These are phyloP conservation scores for Boletellus emodensis DNA, from an alignment of 768 basidiomycete genomes.

Conservation along the genomic window DNA sequence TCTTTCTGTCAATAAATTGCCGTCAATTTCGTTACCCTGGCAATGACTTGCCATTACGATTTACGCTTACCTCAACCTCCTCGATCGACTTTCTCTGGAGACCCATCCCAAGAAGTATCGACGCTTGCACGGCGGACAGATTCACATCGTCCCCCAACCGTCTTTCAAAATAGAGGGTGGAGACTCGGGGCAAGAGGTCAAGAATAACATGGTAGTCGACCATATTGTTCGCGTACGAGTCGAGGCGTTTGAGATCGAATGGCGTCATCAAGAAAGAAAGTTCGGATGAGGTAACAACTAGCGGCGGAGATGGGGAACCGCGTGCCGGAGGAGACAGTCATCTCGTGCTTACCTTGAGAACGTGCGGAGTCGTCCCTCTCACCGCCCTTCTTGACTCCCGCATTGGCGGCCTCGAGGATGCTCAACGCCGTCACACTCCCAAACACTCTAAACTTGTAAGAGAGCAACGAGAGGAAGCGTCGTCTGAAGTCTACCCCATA, in stretches of 20 bases:
- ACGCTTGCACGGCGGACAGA: conserved; percentile 85
- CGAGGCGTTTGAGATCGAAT: conserved; percentile 93
- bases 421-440: conserved; percentile 83
- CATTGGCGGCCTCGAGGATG: conserved; percentile 80
- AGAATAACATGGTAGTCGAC: conserved; percentile 95
- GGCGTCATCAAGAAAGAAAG: conserved; percentile 70
- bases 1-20: conserved; percentile 50
- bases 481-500: conserved; percentile 76
- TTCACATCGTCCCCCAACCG: conserved; percentile 60
- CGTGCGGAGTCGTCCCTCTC: conserved; percentile 32
- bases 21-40: background rate
- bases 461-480: conserved; percentile 84
- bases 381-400: conserved; percentile 45
- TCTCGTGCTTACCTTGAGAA: conserved; percentile 21
- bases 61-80: conserved; percentile 69
- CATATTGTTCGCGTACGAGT: conserved; percentile 94
- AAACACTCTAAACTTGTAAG: conserved; percentile 95
- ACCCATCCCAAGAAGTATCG: conserved; percentile 85
- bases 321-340: conserved; percentile 23
- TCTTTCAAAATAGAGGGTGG: conserved; percentile 81
- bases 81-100: conserved; percentile 88
- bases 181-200: conserved; percentile 80
- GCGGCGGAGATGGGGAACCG: background rate
- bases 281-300: conserved; percentile 36
- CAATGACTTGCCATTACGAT: background rate